Evolutionary conservation across 2,329 filamentous ascomycete species (phyloP).

Genomic region (Purpureocillium lavendulum): DNA sequence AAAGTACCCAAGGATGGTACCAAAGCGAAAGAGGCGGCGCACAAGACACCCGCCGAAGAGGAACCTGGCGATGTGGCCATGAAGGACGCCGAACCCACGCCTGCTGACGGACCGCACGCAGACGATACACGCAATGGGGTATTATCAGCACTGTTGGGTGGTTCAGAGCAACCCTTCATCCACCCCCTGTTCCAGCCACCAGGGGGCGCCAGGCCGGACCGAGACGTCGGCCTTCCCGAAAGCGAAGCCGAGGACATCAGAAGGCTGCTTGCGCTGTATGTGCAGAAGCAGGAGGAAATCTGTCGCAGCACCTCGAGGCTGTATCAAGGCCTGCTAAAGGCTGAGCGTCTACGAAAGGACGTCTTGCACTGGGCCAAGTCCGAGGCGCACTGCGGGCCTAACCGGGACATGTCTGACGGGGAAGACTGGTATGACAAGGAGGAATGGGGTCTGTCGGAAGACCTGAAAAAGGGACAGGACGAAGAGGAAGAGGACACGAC

Average conservation of each 20-base stretch:
- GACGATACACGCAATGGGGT: too few relatives aligned
- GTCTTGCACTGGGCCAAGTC: conserved; percentile 72
- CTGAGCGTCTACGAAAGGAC: conserved; percentile 61
- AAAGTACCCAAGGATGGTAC: background rate
- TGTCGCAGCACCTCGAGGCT: conserved; percentile 61
- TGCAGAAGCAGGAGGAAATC: conserved; percentile 82
- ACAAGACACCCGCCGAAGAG: too few relatives aligned
- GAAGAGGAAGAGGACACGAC: conserved; percentile 70
- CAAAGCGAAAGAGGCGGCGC: conserved; percentile 10
- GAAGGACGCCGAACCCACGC: conserved; percentile 15
- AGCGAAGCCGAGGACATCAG: conserved; percentile 72
- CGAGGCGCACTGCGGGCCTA: conserved; percentile 59
- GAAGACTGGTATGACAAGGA: conserved; percentile 86
- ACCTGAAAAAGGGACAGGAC: conserved; percentile 73
- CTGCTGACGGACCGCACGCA: too few relatives aligned
- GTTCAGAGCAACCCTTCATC: conserved; percentile 43
- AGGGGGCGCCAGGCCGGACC: conserved; percentile 51
- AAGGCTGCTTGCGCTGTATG: conserved; percentile 63
- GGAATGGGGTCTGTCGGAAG: conserved; percentile 67
- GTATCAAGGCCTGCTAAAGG: conserved; percentile 62
- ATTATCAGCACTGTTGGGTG: conserved; percentile 7
- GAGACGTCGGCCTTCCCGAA: conserved; percentile 63
- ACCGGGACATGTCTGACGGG: conserved; percentile 73
- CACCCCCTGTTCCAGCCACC: conserved; percentile 70
- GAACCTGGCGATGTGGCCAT: conserved; percentile 14